Percentiles rank a stretch among this genome's conserved stretches.
Evolutionary conservation across 2,329 filamentous ascomycete species (phyloP).

Genomic region (Cadophora luteo-olivacea): DNA sequence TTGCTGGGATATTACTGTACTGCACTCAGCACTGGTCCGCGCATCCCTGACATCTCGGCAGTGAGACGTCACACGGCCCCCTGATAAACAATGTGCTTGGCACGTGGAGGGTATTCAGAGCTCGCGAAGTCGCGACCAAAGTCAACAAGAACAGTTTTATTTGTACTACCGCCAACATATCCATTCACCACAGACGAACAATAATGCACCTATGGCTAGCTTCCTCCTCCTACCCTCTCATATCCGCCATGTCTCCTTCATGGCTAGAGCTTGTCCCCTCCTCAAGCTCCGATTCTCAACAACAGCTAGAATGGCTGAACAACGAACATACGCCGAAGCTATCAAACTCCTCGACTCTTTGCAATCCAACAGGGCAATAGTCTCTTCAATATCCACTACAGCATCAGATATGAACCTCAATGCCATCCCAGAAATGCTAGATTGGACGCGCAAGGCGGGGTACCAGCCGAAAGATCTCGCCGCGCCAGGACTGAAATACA

Average conservation of each 20-base stretch:
- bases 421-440: slow-evolving; percentile 45
- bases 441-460: slow-evolving; percentile 42
- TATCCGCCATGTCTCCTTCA: slow-evolving; percentile 20
- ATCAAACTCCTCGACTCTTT: slow-evolving; percentile 37
- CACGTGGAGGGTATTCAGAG: neutral
- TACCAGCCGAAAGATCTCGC: slow-evolving; percentile 36
- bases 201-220: slow-evolving; percentile 26
- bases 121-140: neutral
- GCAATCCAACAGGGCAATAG: slow-evolving; percentile 40
- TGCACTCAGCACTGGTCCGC: neutral
- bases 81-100: slow-evolving; percentile 11
- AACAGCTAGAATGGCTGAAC: neutral
- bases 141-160: neutral
- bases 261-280: neutral
- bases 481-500: slow-evolving; percentile 41
- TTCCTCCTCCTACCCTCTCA: slow-evolving; percentile 16
- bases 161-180: neutral
- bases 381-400: slow-evolving; percentile 27
- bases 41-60: slow-evolving; percentile 16
- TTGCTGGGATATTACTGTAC: slow-evolving; percentile 13
- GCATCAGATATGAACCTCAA: slow-evolving; percentile 34
- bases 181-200: neutral
- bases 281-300: slow-evolving; percentile 21
- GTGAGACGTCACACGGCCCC: neutral
- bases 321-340: slow-evolving; percentile 34